These are phyloP conservation scores for Kazachstania sp. DNA, from an alignment of 1,139 yeast genomes.

Conservation along the genomic window DNA sequence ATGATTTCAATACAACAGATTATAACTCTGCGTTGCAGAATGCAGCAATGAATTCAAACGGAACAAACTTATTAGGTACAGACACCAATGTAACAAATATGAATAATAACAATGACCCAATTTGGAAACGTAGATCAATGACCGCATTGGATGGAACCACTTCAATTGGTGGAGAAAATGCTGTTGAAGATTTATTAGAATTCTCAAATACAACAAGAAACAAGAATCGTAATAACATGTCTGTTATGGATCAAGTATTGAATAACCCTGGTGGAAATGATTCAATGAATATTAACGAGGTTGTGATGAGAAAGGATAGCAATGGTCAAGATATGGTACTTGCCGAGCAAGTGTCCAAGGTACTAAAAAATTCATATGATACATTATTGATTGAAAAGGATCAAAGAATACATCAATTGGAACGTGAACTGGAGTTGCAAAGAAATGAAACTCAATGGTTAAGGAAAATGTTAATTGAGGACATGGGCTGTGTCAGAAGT, in stretches of 20 bases:
- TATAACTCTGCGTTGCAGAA: not conserved
- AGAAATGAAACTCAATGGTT: conserved; percentile 30
- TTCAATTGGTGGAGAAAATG: conserved; percentile 22
- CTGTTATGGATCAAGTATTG: not conserved
- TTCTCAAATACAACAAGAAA: conserved; percentile 17
- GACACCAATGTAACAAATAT: not conserved
- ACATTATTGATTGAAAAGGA: conserved; percentile 26
- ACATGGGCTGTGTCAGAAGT: conserved; percentile 30
- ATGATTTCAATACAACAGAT: conserved; percentile 2
- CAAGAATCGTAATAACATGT: not conserved
- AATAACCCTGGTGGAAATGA: not conserved
- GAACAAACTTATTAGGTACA: not conserved
- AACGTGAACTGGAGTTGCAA: conserved; percentile 27
- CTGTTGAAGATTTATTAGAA: conserved; percentile 27
- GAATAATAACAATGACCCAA: not conserved
- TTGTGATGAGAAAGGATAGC: not conserved
- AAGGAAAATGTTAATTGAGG: conserved; percentile 30
- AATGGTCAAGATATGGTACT: not conserved
- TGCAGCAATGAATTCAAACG: not conserved
- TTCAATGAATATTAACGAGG: not conserved
- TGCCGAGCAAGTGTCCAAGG: conserved; percentile 12
- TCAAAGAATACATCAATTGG: conserved; percentile 24
- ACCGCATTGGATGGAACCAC: conserved; percentile 20
- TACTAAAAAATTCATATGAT: conserved; percentile 21
- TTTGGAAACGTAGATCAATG: conserved; percentile 22